These are phyloP conservation scores for Tolypocladium paradoxum DNA, from an alignment of 2,329 filamentous ascomycete species.

Conservation along the genomic window DNA sequence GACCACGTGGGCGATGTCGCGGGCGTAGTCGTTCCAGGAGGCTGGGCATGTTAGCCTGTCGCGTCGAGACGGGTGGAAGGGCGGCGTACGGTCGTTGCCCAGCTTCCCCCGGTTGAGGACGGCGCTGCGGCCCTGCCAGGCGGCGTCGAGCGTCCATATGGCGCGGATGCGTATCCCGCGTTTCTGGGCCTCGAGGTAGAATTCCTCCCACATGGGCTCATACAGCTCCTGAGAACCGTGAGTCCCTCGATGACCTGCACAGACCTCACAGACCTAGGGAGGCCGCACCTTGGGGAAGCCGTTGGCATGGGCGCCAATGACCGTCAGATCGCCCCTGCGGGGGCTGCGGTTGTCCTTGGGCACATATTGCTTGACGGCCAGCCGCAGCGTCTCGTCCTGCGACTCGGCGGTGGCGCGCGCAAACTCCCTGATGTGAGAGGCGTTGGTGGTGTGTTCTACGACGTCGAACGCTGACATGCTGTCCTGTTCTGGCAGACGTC, in stretches of 20 bases:
- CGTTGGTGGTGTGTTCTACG: slow-evolving; percentile 61
- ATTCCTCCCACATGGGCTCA: slow-evolving; percentile 82
- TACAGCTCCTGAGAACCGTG: slow-evolving; percentile 60
- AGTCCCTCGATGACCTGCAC: no score
- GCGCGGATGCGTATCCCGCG: slow-evolving; percentile 60
- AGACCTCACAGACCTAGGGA: no score
- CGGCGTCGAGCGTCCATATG: slow-evolving; percentile 88
- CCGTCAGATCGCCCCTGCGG: slow-evolving; percentile 66
- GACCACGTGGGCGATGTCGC: slow-evolving; percentile 76
- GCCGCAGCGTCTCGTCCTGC: slow-evolving; percentile 62
- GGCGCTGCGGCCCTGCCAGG: slow-evolving; percentile 71
- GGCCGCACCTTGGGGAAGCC: slow-evolving; percentile 70
- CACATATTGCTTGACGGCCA: slow-evolving; percentile 82
- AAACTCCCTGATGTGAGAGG: slow-evolving; percentile 75
- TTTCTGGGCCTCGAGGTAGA: slow-evolving; percentile 46
- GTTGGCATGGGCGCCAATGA: slow-evolving; percentile 83
- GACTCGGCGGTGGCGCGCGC: slow-evolving; percentile 57
- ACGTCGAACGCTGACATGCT: slow-evolving; percentile 41
- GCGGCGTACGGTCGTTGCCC: slow-evolving; percentile 68
- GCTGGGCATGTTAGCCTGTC: slow-evolving; percentile 34
- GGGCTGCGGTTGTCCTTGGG: slow-evolving; percentile 60
- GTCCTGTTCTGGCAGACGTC: neutral
- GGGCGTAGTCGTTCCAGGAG: slow-evolving; percentile 74
- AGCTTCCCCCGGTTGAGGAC: slow-evolving; percentile 64
- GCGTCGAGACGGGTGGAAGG: neutral